phyloP scores from a whole-genome alignment of 2,329 filamentous ascomycete genomes.

The Talaromyces atroroseus region DNA sequence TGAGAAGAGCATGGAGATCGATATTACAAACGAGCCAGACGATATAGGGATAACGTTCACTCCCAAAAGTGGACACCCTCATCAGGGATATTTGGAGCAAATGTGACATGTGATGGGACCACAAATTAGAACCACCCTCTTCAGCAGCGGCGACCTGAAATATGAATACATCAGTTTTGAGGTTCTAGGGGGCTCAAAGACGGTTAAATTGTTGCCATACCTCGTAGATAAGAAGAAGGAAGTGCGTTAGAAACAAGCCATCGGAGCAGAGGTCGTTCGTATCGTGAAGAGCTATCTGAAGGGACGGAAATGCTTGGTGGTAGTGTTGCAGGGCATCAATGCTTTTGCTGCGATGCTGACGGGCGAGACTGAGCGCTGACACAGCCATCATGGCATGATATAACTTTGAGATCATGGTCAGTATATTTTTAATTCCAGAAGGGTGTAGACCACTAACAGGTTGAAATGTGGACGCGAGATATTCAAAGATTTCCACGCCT shows the following conservation, averaged over 20 bases:
- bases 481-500: conserved; percentile 41
- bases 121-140: conserved; percentile 45
- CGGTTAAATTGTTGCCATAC: conserved; percentile 27
- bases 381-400: conserved; percentile 55
- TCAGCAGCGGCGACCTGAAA: conserved; percentile 43
- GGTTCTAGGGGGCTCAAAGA: background rate
- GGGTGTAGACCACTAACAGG: conserved; percentile 38
- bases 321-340: conserved; percentile 52
- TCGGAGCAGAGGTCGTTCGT: conserved; percentile 51
- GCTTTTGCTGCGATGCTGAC: conserved; percentile 41
- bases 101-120: conserved; percentile 51
- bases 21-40: conserved; percentile 52
- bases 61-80: conserved; percentile 38
- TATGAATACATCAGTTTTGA: background rate
- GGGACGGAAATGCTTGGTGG: conserved; percentile 47
- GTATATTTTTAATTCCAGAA: background rate
- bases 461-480: conserved; percentile 45
- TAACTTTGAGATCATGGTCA: conserved; percentile 36
- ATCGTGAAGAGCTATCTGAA: conserved; percentile 41
- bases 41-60: conserved; percentile 47
- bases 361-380: conserved; percentile 49
- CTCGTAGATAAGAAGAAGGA: conserved; percentile 54
- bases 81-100: conserved; percentile 47
- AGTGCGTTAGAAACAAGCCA: conserved; percentile 53
- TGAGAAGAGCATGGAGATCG: conserved; percentile 52